Evolutionary conservation across 352 stramenopile genomes (phyloP), one percentile per base, ranked within the genome.

Genomic region (Thraustochytrium striatum): DNA sequence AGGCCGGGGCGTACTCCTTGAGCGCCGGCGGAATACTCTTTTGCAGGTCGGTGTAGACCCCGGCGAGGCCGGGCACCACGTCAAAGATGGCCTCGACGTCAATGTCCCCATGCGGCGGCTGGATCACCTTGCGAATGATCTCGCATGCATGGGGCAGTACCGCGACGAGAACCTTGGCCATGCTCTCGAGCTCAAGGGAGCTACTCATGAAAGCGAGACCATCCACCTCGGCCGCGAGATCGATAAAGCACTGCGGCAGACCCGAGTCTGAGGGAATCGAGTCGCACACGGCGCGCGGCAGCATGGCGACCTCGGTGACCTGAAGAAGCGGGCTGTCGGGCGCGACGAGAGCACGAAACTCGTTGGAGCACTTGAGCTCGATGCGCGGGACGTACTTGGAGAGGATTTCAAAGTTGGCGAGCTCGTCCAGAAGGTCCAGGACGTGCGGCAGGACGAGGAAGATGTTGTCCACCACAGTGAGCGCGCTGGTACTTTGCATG

Each of bases 381-480:
- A 79, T 7, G 5, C 11, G 7, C 21, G 69, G 69, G 0, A 79
- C 25, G 32, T 53, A n/a, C 3, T n/a, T 21, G 52, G 25, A 28
- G 36, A 79, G 53, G 13, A 38, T 50, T 38, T 79, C 55, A 30
- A 57, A 79, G 1, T 69, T 21, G 36, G 28, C 2, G n/a, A 79
- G 69, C 43, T 79, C 28, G 21, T 72, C 52, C 21, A 79, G 47
- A 25, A 79, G 16, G 43, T 61, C 39, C 9, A 79, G 25, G n/a
- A 79, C 30, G 11, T 79, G 19, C 11, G 57, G 7, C 13, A 79
- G 33, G 7, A 50, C 36, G 8, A 79, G 36, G 39, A 79, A 79
- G 25, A 69, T 52, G 39, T 79, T 79, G 43, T 70, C 69, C n/a
- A 58, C 35, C 3, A 79, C 25, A 36, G 53, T 69, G 28, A 50